Percentiles rank a stretch among this genome's conserved stretches.
phyloP scores from a whole-genome alignment of 2,329 filamentous ascomycete genomes.

The Pestalotiopsis sp. region DNA sequence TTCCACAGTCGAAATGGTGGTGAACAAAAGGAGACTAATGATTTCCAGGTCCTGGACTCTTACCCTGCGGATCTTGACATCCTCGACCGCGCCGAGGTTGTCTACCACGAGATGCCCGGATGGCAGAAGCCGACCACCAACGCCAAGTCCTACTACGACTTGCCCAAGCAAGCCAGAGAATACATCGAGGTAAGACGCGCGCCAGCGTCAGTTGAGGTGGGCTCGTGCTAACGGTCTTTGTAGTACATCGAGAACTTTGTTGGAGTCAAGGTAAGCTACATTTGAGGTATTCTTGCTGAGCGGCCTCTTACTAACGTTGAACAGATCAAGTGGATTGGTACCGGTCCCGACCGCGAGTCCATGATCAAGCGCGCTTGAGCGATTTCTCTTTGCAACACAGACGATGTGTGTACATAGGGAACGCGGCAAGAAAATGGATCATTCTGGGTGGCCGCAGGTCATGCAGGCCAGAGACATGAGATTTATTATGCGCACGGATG shows the following conservation, averaged over 20 bases:
- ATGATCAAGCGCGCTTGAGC: constrained; percentile 52
- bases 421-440: too few relatives aligned
- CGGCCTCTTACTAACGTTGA: constrained; percentile 61
- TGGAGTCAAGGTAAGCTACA: constrained; percentile 64
- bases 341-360: constrained; percentile 65
- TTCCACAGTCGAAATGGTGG: neutral
- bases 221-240: constrained; percentile 16
- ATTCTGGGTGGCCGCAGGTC: too few relatives aligned
- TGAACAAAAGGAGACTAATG: neutral
- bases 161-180: constrained; percentile 65
- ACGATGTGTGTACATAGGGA: too few relatives aligned
- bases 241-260: constrained; percentile 67
- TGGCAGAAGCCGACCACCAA: constrained; percentile 70
- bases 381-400: neutral
- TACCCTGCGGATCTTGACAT: constrained; percentile 67
- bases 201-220: neutral
- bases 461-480: too few relatives aligned
- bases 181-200: constrained; percentile 56
- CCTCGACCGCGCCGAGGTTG: constrained; percentile 63
- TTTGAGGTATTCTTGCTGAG: constrained; percentile 67
- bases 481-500: too few relatives aligned
- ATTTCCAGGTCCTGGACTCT: constrained; percentile 51
- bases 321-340: constrained; percentile 65
- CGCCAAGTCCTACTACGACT: constrained; percentile 60
- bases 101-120: constrained; percentile 70